Evolutionary conservation across 495 filamentous ascomycete species (phyloP), one percentile per base, ranked within the genome.

Genomic region (Trichoderma parareesei): DNA sequence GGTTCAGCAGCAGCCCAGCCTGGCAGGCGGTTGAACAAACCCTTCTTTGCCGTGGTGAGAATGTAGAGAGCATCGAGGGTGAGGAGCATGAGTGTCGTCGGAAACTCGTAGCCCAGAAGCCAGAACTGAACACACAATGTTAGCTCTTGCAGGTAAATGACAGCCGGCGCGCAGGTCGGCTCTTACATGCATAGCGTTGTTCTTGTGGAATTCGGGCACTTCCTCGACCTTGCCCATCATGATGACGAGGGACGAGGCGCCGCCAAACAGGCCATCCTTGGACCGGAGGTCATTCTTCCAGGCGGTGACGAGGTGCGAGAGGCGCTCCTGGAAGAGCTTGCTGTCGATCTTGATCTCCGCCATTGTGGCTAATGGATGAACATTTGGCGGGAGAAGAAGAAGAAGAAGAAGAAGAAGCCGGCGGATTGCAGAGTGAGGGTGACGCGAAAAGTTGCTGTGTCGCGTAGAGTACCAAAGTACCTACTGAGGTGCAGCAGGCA

Each of bases 91-190:
- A 98, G 81, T 0, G 94, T 98, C 14, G 94, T 91, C 53, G 94
- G 94, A 70, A 99, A 99, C 73, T 99, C 94, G 81, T 98, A 99
- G 68, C 94, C 94, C 65, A 99, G 84, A 60, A 99, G 82, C 94
- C 94, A 99, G 78, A 97, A 96, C 92, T 98, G 77, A 48, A 67
- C 4, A 65, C 4, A 65, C 38, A 55, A 37, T 20, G 57, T 64
- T 27, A 38, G 38, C 8, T 38, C 41, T 33, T 18, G 20, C n/a
- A 8, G 53, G 13, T 14, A 5, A 9, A 57, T 57, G 35, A 27
- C 18, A 11, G 37, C 16, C 5, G 10, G 48, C n/a, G 41, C 20
- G 35, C 41, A 35, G 55, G 35, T 37, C 11, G 55, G 60, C 63
- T 83, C 88, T 62, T 86, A 96, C 92, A 77, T 97, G 92, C 77